Evolutionary conservation across 257 asterid genomes (phyloP).

Genomic region (Solanum arcanum): DNA sequence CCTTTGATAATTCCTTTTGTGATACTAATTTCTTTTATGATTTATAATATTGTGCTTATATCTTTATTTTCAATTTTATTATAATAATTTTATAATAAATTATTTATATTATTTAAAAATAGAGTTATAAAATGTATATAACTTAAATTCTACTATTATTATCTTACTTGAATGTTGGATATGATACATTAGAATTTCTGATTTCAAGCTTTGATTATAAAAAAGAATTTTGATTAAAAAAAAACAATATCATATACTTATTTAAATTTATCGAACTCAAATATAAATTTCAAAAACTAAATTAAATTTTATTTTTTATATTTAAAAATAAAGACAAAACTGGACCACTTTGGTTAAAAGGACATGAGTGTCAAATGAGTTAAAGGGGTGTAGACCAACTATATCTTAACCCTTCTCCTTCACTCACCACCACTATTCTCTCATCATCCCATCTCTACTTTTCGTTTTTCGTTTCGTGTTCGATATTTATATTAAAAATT

Average conservation of each 20-base stretch:
- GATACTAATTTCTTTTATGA: background rate
- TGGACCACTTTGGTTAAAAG: background rate
- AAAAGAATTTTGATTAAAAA: too few relatives aligned
- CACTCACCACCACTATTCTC: background rate
- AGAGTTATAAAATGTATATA: background rate
- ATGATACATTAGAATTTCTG: background rate
- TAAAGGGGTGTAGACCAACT: background rate
- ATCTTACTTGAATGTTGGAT: background rate
- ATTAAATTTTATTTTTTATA: background rate
- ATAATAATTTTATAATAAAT: background rate
- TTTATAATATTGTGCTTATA: background rate
- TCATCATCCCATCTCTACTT: background rate
- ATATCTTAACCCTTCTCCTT: background rate
- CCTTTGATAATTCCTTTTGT: background rate
- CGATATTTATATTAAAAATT: background rate
- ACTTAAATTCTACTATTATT: background rate
- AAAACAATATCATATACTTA: background rate
- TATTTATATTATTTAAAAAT: background rate
- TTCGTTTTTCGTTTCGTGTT: rapidly evolving
- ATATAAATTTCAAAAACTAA: rapidly evolving
- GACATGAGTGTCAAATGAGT: background rate
- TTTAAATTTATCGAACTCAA: background rate
- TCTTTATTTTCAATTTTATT: background rate
- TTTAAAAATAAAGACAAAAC: background rate
- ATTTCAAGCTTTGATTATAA: background rate